Conservation (phyloP, 2,329 filamentous ascomycete species). For the Apiospora aurea region DNA sequence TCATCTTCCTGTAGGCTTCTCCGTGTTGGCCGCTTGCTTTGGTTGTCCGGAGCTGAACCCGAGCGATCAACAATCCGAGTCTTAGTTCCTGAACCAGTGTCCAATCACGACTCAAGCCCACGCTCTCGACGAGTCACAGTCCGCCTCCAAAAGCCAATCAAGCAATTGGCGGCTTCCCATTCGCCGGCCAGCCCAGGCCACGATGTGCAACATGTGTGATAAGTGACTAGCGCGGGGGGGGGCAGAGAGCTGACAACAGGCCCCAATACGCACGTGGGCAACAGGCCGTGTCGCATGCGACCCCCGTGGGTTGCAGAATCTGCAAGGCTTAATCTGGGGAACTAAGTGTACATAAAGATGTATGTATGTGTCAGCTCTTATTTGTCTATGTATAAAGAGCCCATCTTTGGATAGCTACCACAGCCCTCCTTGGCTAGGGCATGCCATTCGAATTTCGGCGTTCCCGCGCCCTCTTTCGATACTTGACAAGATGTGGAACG, state of each 20-base stretch:
- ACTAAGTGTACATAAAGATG: not conserved
- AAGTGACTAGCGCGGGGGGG: constrained; percentile 11
- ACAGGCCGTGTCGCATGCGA: constrained; percentile 3
- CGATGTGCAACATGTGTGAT: not conserved
- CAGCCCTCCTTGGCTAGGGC: not conserved
- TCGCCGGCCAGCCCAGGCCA: not conserved
- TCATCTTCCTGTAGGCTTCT: too few relatives aligned
- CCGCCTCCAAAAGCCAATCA: not conserved
- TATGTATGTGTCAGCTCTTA: not conserved
- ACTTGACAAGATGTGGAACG: not conserved
- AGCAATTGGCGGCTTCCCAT: not conserved
- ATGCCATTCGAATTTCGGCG: not conserved
- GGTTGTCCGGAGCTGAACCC: not conserved
- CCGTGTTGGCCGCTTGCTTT: not conserved
- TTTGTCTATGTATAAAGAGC: constrained; percentile 2
- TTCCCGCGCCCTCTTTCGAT: not conserved
- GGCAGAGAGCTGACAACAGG: not conserved
- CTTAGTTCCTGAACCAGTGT: not conserved
- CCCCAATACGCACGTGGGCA: constrained; percentile 1
- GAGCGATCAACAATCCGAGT: not conserved
- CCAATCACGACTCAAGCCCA: not conserved
- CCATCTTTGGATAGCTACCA: not conserved
- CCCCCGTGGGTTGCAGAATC: constrained; percentile 7
- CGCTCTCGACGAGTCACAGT: not conserved
- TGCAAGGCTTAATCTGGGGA: constrained; percentile 1